phyloP scores from a whole-genome alignment of 2,329 filamentous ascomycete species.

The Cordyceps pruinosa region DNA sequence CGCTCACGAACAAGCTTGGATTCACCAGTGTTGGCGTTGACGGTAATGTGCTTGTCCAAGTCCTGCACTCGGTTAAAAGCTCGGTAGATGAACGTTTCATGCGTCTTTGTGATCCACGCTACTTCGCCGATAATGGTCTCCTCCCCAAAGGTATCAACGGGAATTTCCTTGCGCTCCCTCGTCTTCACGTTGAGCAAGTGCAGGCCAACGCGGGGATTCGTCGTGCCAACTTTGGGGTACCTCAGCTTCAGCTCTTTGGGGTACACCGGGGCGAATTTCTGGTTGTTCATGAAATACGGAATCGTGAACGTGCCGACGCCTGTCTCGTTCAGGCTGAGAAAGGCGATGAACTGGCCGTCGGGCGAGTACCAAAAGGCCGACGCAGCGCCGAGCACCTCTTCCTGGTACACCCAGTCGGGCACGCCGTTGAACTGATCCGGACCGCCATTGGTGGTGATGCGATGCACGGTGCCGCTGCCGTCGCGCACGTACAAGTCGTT shows the following conservation, averaged over 20 bases:
- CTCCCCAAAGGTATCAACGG: conserved; percentile 51
- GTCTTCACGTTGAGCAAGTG: conserved; percentile 49
- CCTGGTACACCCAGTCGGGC: conserved; percentile 79
- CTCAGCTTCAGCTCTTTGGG: conserved; percentile 55
- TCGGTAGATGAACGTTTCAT: conserved; percentile 56
- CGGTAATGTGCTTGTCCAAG: conserved; percentile 52
- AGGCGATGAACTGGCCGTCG: conserved; percentile 80
- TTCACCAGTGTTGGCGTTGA: conserved; percentile 40
- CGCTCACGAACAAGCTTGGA: conserved; percentile 38
- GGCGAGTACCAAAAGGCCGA: conserved; percentile 89
- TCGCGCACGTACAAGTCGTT: conserved; percentile 54
- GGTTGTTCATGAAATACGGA: conserved; percentile 57
- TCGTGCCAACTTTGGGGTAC: conserved; percentile 63
- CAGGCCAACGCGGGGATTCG: conserved; percentile 57
- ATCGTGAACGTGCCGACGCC: conserved; percentile 60
- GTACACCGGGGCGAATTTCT: conserved; percentile 52
- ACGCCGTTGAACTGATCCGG: conserved; percentile 58
- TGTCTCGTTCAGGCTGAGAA: conserved; percentile 78
- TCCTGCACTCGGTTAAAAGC: conserved; percentile 65
- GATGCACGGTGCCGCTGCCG: conserved; percentile 44
- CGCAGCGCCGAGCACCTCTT: conserved; percentile 55
- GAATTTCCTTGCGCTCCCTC: conserved; percentile 36
- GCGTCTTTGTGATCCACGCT: conserved; percentile 56
- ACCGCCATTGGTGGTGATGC: conserved; percentile 53
- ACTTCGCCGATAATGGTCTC: conserved; percentile 63